A percentile compares a stretch with the other conserved stretches of the same genome.
These are phyloP conservation scores for Sporothrix protearum DNA, from an alignment of 2,329 filamentous ascomycete genomes.

Conservation along the genomic window DNA sequence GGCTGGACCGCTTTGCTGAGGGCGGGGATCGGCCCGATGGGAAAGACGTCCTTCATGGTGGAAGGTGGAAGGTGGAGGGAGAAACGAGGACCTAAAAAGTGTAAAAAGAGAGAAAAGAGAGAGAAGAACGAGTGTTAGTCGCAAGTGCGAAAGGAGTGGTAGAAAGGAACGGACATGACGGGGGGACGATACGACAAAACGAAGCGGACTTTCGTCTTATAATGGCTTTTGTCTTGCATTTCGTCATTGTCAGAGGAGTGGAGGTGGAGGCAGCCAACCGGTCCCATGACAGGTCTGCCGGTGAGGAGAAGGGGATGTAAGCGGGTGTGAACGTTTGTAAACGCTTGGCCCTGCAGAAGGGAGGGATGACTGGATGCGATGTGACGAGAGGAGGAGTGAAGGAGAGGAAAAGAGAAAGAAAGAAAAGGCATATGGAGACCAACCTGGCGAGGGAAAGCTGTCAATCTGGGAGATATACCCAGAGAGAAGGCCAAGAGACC, in stretches of 20 bases:
- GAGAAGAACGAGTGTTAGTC: background rate
- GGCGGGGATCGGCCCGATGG: conserved; percentile 58
- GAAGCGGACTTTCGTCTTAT: background rate
- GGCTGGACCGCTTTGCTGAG: conserved; percentile 58
- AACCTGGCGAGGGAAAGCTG: background rate
- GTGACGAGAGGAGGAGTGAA: background rate
- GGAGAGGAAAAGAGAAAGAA: background rate
- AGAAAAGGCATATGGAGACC: background rate
- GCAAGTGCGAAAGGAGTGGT: background rate
- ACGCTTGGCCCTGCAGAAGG: background rate
- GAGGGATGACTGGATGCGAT: background rate
- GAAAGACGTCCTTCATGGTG: conserved; percentile 72
- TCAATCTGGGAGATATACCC: background rate
- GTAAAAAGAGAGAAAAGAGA: background rate
- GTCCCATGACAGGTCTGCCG: conserved; percentile 3
- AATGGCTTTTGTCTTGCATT: background rate
- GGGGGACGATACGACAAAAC: background rate
- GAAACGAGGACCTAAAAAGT: background rate
- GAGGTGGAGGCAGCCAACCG: background rate
- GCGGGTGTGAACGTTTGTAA: conserved; percentile 4
- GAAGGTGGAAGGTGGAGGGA: background rate
- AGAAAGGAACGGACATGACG: background rate
- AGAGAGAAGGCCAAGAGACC: background rate
- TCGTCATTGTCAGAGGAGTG: background rate
- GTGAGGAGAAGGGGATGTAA: background rate